Evolutionary conservation across 805 yeast species (phyloP), one percentile per base, ranked within the genome.

Genomic region (Schwanniomyces pseudopolymorphus): DNA sequence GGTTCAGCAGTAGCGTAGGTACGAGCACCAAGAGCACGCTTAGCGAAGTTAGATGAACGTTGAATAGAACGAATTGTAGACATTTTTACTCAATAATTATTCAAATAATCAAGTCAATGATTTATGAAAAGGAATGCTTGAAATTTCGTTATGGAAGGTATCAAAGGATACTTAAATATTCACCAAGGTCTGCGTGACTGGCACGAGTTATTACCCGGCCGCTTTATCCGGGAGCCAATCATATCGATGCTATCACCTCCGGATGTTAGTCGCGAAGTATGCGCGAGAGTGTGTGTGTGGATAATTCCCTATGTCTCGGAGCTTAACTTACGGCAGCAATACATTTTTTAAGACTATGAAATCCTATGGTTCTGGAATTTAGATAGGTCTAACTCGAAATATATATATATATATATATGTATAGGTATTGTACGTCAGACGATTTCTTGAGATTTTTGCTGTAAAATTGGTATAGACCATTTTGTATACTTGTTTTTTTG

Each of bases 1-100:
- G 73, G 73, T 54, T 68, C 72, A 48, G 71, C 69, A 50, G 71
- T 63, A 42, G 69, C 64, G 45, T 58, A 66, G 47, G 67, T 51
- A 63, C 73, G 61, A 19, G 52, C 51, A 31, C 53, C 48, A 22
- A 54, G 55, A 46, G 58, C 58, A 49, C 57, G 58, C 58, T 57
- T 61, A 35, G 65, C 60, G 40, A 62, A 53, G 39, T 51, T 53
- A 44, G 70, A 57, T 36, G 72, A 61, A 50, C 69, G 69, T 57
- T 67, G 67, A 47, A 66, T 54, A 45, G 71, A 62, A 59, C 71
- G 69, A 48, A 67, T 52, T 33, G 69, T 63, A 48, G 70, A 66
- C 70, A 66, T 64, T 37, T 42, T 31, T 45, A 28, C 28, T 21
- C 20, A 28, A n/a, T n/a, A 11, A 20, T 10, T 42, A 24, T 22